Percentiles rank a stretch among this genome's conserved stretches.
Evolutionary conservation across 345 rosid species (phyloP).

Genomic region (Clarkia xantiana): DNA sequence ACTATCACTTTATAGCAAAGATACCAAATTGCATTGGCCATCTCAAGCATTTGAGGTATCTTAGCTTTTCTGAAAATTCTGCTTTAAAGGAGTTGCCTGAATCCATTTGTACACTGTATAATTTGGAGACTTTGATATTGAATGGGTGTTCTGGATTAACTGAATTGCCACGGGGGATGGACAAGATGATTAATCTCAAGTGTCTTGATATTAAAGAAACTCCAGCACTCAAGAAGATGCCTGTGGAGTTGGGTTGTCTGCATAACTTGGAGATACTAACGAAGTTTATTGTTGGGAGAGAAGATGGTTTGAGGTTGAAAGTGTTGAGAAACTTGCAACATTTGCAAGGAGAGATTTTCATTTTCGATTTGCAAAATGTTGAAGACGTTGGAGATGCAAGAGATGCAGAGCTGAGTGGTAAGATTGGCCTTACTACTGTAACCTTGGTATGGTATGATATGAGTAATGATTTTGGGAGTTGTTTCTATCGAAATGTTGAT

Average conservation of each 20-base stretch:
- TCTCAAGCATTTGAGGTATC: too few relatives aligned
- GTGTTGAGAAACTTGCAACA: too few relatives aligned
- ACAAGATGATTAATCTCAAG: too few relatives aligned
- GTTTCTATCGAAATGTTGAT: too few relatives aligned
- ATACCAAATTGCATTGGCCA: not conserved
- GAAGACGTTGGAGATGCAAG: not conserved
- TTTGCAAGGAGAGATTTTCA: too few relatives aligned
- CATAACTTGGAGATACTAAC: not conserved
- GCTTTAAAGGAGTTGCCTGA: not conserved
- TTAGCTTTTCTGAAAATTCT: too few relatives aligned
- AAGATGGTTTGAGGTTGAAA: too few relatives aligned
- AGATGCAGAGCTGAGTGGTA: not conserved
- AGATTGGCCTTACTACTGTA: not conserved
- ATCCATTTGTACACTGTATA: constrained; percentile 1
- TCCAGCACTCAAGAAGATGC: too few relatives aligned
- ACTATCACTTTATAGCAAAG: not conserved
- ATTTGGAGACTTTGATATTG: too few relatives aligned
- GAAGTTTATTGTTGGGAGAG: too few relatives aligned
- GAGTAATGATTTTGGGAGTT: too few relatives aligned
- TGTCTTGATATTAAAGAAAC: too few relatives aligned
- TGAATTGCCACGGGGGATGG: constrained; percentile 8
- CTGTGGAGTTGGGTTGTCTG: not conserved
- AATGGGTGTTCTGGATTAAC: not conserved
- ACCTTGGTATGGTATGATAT: not conserved
- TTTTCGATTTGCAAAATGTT: constrained; percentile 1